Evolutionary conservation across 495 filamentous ascomycete genomes (phyloP).

Genomic region (Schizothecium vesticola): DNA sequence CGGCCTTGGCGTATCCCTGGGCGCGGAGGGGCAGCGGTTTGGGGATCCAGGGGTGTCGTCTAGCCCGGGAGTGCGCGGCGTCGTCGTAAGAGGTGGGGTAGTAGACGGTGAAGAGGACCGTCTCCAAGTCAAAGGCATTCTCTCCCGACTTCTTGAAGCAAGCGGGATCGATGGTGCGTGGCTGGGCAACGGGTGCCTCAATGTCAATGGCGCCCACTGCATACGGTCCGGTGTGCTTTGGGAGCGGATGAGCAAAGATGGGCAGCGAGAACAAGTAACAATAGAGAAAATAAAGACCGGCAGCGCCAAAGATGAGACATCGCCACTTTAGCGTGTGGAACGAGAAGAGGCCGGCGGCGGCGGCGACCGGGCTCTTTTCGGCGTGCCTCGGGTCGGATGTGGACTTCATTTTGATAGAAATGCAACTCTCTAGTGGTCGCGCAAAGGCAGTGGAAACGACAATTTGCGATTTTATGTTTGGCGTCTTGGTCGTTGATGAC

Average conservation of each 20-base stretch:
- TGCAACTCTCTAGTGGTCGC: too few species aligned
- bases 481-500: background rate
- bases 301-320: slow-evolving; percentile 20
- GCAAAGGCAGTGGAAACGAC: too few species aligned
- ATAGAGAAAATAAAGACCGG: slow-evolving; percentile 30
- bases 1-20: slow-evolving; percentile 45
- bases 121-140: slow-evolving; percentile 42
- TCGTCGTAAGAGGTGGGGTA: slow-evolving; percentile 36
- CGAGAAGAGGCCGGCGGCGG: background rate
- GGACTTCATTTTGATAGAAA: background rate
- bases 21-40: slow-evolving; percentile 44
- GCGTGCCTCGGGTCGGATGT: background rate
- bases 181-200: slow-evolving; percentile 33
- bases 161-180: slow-evolving; percentile 29
- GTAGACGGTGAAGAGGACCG: slow-evolving; percentile 46
- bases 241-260: slow-evolving; percentile 39
- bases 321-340: slow-evolving; percentile 3
- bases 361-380: background rate
- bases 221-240: slow-evolving; percentile 44
- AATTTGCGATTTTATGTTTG: background rate
- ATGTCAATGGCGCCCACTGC: slow-evolving; percentile 45
- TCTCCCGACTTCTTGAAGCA: slow-evolving; percentile 34
- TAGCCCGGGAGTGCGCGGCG: background rate
- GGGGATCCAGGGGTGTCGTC: slow-evolving; percentile 45
- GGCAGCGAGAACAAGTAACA: slow-evolving; percentile 37